Evolutionary conservation across 768 basidiomycete species (phyloP).

Genomic region (Podaxis mareebaensis): DNA sequence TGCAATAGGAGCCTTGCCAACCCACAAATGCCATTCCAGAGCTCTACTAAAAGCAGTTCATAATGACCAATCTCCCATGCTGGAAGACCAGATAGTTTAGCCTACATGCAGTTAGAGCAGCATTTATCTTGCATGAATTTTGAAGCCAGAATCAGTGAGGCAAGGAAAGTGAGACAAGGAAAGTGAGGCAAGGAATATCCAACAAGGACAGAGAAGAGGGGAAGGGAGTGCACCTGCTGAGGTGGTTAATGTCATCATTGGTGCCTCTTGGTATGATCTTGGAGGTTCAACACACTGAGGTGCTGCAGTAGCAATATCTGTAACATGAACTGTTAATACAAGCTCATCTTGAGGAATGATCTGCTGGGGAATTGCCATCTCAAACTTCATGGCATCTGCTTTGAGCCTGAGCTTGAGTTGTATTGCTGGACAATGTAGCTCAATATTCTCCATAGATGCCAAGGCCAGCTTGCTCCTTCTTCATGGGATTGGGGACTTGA

Average conservation of each 20-base stretch:
- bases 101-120: conserved; percentile 93
- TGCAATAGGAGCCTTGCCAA: conserved; percentile 59
- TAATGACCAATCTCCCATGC: conserved; percentile 85
- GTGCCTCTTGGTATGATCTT: neutral
- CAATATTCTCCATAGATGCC: conserved; percentile 40
- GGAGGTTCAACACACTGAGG: neutral
- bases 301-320: conserved; percentile 20
- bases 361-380: conserved; percentile 5
- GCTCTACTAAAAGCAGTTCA: conserved; percentile 84
- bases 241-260: conserved; percentile 9
- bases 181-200: no score
- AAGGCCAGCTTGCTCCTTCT: conserved; percentile 46
- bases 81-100: conserved; percentile 85
- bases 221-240: conserved; percentile 55
- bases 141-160: conserved; percentile 84
- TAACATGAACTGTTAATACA: conserved; percentile 46
- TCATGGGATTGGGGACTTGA: no score
- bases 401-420: conserved; percentile 45
- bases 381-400: conserved; percentile 31
- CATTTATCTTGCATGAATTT: conserved; percentile 94
- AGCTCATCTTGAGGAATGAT: conserved; percentile 24
- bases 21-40: conserved; percentile 91
- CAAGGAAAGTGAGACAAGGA: no score
- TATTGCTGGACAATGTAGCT: conserved; percentile 44
- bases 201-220: conserved; percentile 83